These are phyloP conservation scores for Knufia petricola DNA, from an alignment of 2,329 filamentous ascomycete genomes.

Conservation along the genomic window DNA sequence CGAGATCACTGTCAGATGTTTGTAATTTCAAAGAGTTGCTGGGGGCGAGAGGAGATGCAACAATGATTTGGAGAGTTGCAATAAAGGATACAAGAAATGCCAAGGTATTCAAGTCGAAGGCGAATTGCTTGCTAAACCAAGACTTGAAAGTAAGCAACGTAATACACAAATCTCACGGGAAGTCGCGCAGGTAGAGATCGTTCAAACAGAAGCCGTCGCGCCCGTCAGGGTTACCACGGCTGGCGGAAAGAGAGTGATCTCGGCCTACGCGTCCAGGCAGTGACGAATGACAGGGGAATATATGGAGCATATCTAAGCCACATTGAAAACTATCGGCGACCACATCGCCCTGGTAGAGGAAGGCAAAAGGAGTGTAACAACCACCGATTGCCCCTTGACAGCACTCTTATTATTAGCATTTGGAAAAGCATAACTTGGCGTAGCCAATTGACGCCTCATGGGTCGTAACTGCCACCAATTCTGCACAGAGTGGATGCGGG, in stretches of 20 bases:
- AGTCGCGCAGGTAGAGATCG: neutral
- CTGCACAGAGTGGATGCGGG: too few relatives aligned
- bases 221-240: slow-evolving; percentile 1
- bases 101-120: neutral
- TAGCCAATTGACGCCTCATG: neutral
- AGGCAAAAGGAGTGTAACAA: too few relatives aligned
- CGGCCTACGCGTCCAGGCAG: neutral
- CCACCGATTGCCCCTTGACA: too few relatives aligned
- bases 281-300: slow-evolving; percentile 6
- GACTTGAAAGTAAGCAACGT: neutral
- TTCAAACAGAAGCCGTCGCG: neutral
- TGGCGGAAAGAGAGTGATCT: neutral
- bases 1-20: neutral
- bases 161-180: neutral
- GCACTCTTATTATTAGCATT: too few relatives aligned
- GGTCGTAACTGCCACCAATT: neutral
- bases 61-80: neutral
- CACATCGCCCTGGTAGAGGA: neutral
- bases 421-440: neutral
- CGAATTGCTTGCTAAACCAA: neutral
- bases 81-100: neutral
- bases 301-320: neutral
- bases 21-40: slow-evolving; percentile 6
- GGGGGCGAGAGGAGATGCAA: slow-evolving; percentile 2
- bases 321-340: neutral